A percentile compares a stretch with the other conserved stretches of the same genome.
Evolutionary conservation across 495 filamentous ascomycete species (phyloP).

Genomic region (Xylaria cubensis): DNA sequence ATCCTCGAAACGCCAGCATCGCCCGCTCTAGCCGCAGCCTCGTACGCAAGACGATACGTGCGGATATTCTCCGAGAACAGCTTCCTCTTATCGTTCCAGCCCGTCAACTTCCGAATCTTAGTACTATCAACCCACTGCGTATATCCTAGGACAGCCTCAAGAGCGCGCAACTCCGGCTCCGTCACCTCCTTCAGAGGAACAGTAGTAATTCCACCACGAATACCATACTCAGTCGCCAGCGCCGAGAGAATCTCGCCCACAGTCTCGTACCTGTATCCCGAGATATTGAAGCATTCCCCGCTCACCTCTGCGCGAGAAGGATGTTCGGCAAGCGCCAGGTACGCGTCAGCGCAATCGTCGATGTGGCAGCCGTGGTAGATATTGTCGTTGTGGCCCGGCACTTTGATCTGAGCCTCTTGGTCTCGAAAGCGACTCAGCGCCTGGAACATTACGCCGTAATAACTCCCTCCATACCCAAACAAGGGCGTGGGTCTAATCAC

Average conservation of each 20-base stretch:
- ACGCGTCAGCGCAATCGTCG: slow-evolving; percentile 54
- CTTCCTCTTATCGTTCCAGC: slow-evolving; percentile 47
- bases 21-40: slow-evolving; percentile 40
- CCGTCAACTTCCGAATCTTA: slow-evolving; percentile 48
- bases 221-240: slow-evolving; percentile 45
- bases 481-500: slow-evolving; percentile 49
- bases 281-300: slow-evolving; percentile 52
- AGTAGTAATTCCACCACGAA: slow-evolving; percentile 32
- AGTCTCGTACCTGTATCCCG: slow-evolving; percentile 47
- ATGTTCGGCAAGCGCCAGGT: slow-evolving; percentile 46
- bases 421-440: slow-evolving; percentile 17
- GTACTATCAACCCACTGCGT: slow-evolving; percentile 50
- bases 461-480: slow-evolving; percentile 47
- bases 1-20: slow-evolving; percentile 33
- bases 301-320: slow-evolving; percentile 33
- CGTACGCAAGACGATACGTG: slow-evolving; percentile 48
- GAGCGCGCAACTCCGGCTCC: not conserved
- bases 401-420: slow-evolving; percentile 30
- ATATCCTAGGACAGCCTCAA: slow-evolving; percentile 40
- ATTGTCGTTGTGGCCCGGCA: slow-evolving; percentile 40
- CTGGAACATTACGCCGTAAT: slow-evolving; percentile 46
- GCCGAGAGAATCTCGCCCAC: slow-evolving; percentile 41
- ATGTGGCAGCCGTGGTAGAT: slow-evolving; percentile 51
- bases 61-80: slow-evolving; percentile 45
- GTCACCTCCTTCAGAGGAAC: slow-evolving; percentile 3